Evolutionary conservation across 208 protist species (phyloP).

Genomic region (Trypanosoma boissoni): DNA sequence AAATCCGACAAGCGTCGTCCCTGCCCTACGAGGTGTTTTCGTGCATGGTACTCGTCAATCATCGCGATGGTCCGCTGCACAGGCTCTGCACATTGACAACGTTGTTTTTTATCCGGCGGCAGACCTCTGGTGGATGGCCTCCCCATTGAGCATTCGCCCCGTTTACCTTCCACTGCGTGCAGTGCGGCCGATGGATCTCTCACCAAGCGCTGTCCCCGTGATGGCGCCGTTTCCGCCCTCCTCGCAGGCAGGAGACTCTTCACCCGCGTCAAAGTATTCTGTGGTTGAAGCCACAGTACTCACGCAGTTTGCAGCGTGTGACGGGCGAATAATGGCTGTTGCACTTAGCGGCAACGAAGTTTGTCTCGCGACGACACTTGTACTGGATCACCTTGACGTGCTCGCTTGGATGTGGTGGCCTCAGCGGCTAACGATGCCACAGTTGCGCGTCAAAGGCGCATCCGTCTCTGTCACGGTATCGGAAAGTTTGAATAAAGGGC

Average conservation of each 20-base stretch:
- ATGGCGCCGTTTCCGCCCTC: background rate
- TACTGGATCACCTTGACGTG: slow-evolving; percentile 31
- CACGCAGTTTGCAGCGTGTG: slow-evolving; percentile 23
- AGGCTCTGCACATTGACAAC: slow-evolving; percentile 30
- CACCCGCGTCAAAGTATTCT: slow-evolving; percentile 8
- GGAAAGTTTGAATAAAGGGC: slow-evolving; percentile 20
- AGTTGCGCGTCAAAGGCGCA: slow-evolving; percentile 35
- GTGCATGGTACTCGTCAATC: slow-evolving; percentile 47
- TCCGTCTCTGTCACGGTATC: slow-evolving; percentile 51
- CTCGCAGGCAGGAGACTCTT: background rate
- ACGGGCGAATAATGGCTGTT: slow-evolving; percentile 18
- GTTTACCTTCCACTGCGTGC: slow-evolving; percentile 36
- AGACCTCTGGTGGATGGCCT: slow-evolving; percentile 80
- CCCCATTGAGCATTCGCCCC: slow-evolving; percentile 52
- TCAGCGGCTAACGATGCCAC: slow-evolving; percentile 44
- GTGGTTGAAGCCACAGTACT: slow-evolving; percentile 23
- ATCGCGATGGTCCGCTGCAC: slow-evolving; percentile 6
- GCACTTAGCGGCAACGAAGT: slow-evolving; percentile 19
- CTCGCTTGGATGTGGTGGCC: slow-evolving; percentile 72
- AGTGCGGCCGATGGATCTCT: slow-evolving; percentile 1
- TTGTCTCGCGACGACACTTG: slow-evolving; percentile 18
- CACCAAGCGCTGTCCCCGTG: background rate
- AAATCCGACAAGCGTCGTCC: slow-evolving; percentile 42
- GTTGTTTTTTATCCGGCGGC: slow-evolving; percentile 38
- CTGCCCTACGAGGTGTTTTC: slow-evolving; percentile 55